Conservation (phyloP, 2,329 filamentous ascomycete genomes). For the Aspergillus sojae region DNA sequence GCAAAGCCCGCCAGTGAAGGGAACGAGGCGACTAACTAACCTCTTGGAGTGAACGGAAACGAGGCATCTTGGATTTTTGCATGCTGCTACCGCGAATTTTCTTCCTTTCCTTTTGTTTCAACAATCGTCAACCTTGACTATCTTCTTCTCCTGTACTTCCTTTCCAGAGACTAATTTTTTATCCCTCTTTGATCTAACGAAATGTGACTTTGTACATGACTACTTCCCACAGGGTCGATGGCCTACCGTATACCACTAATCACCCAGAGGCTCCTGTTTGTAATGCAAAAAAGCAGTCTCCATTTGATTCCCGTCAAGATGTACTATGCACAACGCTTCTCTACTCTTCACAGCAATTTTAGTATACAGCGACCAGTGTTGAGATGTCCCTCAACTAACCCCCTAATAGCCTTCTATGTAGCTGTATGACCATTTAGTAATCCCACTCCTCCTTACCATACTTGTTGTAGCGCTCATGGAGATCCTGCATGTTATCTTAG, state of each 20-base stretch:
- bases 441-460: slow-evolving; percentile 92
- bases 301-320: slow-evolving; percentile 32
- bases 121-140: slow-evolving; percentile 1
- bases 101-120: slow-evolving; percentile 15
- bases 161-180: slow-evolving; percentile 17
- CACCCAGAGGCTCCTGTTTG: slow-evolving; percentile 3
- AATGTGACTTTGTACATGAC: slow-evolving; percentile 21
- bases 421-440: slow-evolving; percentile 33
- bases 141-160: slow-evolving; percentile 21
- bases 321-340: slow-evolving; percentile 39
- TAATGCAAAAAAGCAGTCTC: slow-evolving; percentile 30
- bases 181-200: slow-evolving; percentile 19
- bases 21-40: slow-evolving; percentile 46
- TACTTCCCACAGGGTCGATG: neutral
- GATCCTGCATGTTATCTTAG: slow-evolving; percentile 57
- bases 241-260: slow-evolving; percentile 7
- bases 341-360: slow-evolving; percentile 31
- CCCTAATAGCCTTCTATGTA: slow-evolving; percentile 14
- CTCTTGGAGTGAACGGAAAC: slow-evolving; percentile 19
- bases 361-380: slow-evolving; percentile 36
- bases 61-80: slow-evolving; percentile 18
- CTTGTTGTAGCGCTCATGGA: slow-evolving; percentile 99
- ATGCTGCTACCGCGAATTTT: slow-evolving; percentile 10
- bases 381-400: slow-evolving; percentile 18
- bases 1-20: slow-evolving; percentile 52